phyloP scores from a whole-genome alignment of 305 asterid species.

The Solanum hybrid region DNA sequence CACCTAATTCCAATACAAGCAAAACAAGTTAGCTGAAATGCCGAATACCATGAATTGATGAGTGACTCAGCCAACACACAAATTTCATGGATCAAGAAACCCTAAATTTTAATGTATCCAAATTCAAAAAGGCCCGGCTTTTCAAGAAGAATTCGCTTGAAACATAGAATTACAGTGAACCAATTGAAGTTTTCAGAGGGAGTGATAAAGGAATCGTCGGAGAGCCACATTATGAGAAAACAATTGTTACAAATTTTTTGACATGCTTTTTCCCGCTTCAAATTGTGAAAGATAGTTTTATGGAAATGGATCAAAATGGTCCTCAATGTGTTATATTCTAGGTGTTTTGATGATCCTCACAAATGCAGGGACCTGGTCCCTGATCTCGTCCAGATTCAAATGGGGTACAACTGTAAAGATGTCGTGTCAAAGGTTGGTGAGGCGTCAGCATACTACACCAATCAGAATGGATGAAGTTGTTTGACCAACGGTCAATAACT shows the following conservation, averaged over 20 bases:
- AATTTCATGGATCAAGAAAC: background rate
- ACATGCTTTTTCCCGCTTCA: background rate
- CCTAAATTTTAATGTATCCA: background rate
- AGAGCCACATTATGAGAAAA: background rate
- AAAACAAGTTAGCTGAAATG: background rate
- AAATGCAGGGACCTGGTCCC: too few species aligned
- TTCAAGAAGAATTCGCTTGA: background rate
- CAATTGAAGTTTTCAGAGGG: background rate
- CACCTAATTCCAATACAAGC: background rate
- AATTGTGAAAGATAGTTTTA: background rate
- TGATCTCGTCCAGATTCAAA: too few species aligned
- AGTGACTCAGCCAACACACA: background rate
- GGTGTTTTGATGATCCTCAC: too few species aligned
- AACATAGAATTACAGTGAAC: background rate
- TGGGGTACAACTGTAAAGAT: too few species aligned
- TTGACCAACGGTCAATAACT: too few species aligned
- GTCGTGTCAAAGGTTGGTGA: too few species aligned
- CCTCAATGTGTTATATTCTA: background rate
- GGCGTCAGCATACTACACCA: too few species aligned
- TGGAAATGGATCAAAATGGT: background rate
- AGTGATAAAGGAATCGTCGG: background rate
- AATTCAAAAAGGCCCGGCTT: background rate
- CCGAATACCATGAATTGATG: background rate
- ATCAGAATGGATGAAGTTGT: too few species aligned
- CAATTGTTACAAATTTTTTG: background rate